Evolutionary conservation across 75 land plant species (phyloP), one percentile per base, ranked within the genome.

Genomic region (Adiantum capillusveneris): DNA sequence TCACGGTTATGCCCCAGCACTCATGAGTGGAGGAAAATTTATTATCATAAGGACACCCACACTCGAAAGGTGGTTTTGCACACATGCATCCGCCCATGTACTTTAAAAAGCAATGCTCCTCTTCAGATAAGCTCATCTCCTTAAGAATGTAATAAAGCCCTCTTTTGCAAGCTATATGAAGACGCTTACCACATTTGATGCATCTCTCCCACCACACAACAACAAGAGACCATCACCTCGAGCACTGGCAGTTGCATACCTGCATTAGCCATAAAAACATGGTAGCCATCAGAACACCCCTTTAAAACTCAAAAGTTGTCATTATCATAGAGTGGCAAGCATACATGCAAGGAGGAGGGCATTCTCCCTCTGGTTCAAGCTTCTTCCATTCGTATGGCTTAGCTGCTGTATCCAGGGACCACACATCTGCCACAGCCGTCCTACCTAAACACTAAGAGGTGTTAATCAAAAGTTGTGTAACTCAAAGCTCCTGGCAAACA

Each of bases 201-300:
- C 53, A 37, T 93, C 98, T 68, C 98, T 93, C 73, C 98, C 98
- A 72, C 98, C 98, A 75, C 87, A 93, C 44, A 93, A 87, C 64
- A 93, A 71, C 41, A 93, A 76, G 84, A 93, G 76, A 31, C 98
- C 98, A 85, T 93, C 98, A 63, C 90, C 64, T n/a, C 98, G 81
- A 24, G 98, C 96, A 85, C 98, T 90, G 53, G 98, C 98, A 9
- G 95, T 89, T 45, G 98, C 96, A 73, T 93, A 93, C 96, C 96
- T 93, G 50, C 5, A 46, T 18, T 46, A 46, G 3, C 14, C 14
- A 41, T 41, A 18, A 46, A 21, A 18, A 21, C 18, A 46, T 6
- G 14, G 17, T 46, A 46, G 14, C 14, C 7, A 18, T 18, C 3
- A 58, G 3, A 41, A 18, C 39, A 30, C 26, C n/a, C n/a, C n/a